Percentiles rank a stretch among this genome's conserved stretches.
These are phyloP conservation scores for Phytophthora pini DNA, from an alignment of 352 stramenopile species.

Conservation along the genomic window DNA sequence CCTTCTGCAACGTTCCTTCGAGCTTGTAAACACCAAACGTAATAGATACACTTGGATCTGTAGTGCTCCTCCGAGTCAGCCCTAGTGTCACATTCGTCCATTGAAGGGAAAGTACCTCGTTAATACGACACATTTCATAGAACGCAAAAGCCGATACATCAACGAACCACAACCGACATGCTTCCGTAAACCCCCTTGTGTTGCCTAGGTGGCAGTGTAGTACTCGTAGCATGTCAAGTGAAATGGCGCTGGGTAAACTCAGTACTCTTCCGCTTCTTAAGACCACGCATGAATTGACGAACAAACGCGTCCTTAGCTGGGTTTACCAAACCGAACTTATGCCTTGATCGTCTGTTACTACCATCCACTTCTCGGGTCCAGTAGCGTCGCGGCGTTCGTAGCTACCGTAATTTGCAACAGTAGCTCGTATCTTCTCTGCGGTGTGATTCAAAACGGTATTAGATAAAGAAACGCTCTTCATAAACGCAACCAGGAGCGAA, in stretches of 20 bases:
- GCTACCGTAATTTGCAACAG: slow-evolving; percentile 7
- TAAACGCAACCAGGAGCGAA: slow-evolving; percentile 10
- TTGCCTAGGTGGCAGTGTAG: slow-evolving; percentile 1
- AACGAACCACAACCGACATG: slow-evolving; percentile 2
- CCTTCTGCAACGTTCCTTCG: slow-evolving; percentile 16
- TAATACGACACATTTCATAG: slow-evolving; percentile 18
- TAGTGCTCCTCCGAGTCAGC: background rate
- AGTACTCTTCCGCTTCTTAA: slow-evolving; percentile 6
- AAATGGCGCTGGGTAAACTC: slow-evolving; percentile 18
- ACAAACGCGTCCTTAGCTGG: slow-evolving; percentile 3
- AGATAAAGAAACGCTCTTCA: slow-evolving; percentile 10
- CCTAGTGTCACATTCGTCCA: slow-evolving; percentile 14
- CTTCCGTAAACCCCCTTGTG: slow-evolving; percentile 5
- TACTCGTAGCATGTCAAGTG: slow-evolving; percentile 5
- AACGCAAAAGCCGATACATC: slow-evolving; percentile 9
- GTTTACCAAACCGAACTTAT: slow-evolving; percentile 7
- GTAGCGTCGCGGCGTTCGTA: background rate
- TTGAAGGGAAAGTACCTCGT: slow-evolving; percentile 12
- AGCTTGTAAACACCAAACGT: slow-evolving; percentile 11
- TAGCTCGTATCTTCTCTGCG: slow-evolving; percentile 11
- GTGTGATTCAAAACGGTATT: slow-evolving; percentile 6
- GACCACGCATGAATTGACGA: slow-evolving; percentile 8
- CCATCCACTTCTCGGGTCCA: slow-evolving; percentile 17
- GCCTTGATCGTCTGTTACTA: background rate
- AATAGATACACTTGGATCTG: background rate